phyloP scores from a whole-genome alignment of 2,329 filamentous ascomycete species.

The Harringtonia aguacate region DNA sequence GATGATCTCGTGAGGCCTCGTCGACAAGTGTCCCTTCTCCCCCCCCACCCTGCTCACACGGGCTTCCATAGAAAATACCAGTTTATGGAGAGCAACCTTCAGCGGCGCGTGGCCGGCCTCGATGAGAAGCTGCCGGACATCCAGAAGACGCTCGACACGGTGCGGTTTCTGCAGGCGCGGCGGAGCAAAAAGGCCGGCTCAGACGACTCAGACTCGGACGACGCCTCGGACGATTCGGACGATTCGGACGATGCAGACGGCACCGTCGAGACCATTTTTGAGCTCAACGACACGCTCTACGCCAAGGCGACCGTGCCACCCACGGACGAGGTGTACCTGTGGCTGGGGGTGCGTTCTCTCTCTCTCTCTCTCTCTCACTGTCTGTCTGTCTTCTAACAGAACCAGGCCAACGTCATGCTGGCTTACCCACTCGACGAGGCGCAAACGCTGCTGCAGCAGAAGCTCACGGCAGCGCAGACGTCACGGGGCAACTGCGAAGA shows the following conservation, averaged over 20 bases:
- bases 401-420: conserved; percentile 89
- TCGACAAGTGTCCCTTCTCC: neutral
- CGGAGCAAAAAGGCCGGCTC: neutral
- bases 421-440: conserved; percentile 88
- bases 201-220: neutral
- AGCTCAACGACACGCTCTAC: conserved; percentile 92
- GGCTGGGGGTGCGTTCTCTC: conserved; percentile 66
- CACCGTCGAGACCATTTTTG: conserved; percentile 84
- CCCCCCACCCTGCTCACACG: neutral
- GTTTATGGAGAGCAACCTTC: conserved; percentile 95
- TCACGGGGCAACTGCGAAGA: conserved; percentile 87
- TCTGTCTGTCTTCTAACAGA: neutral
- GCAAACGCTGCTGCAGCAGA: conserved; percentile 63
- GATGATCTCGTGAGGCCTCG: conserved; percentile 68
- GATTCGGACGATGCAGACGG: conserved; percentile 37
- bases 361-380: neutral
- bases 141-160: conserved; percentile 87
- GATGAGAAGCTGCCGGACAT: conserved; percentile 97
- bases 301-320: conserved; percentile 74
- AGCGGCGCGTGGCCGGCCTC: conserved; percentile 68
- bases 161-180: conserved; percentile 60
- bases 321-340: conserved; percentile 88
- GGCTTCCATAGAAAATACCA: conserved; percentile 85
- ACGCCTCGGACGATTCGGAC: conserved; percentile 3
- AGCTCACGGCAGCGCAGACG: conserved; percentile 67